phyloP scores from a whole-genome alignment of 306 rosid species.

The Gastrolobium bilobum region DNA sequence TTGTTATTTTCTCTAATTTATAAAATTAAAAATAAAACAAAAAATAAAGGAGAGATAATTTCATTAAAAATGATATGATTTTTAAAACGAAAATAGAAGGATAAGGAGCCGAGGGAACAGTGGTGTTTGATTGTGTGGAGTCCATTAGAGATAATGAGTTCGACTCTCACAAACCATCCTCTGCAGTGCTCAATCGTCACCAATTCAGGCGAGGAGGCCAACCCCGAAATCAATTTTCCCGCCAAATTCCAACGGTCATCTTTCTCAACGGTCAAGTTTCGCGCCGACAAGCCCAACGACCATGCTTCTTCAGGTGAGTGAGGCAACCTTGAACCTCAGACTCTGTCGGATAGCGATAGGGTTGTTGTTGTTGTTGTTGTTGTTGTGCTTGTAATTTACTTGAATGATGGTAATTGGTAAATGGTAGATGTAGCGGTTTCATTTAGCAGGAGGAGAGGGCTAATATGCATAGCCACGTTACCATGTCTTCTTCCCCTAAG shows the following conservation, averaged over 20 bases:
- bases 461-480: conserved; percentile 63
- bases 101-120: too few relatives aligned
- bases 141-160: conserved; percentile 54
- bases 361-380: not conserved
- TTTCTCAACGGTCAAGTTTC: conserved; percentile 50
- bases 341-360: not conserved
- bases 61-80: too few relatives aligned
- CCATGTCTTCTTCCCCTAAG: conserved; percentile 68
- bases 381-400: not conserved
- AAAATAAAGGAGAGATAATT: too few relatives aligned
- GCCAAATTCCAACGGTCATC: conserved; percentile 55
- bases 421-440: conserved; percentile 29
- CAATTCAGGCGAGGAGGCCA: not conserved
- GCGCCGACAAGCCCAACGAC: conserved; percentile 46
- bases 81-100: too few relatives aligned
- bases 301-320: conserved; percentile 41
- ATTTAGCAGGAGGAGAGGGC: conserved; percentile 64
- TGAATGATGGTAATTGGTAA: not conserved
- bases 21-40: too few relatives aligned
- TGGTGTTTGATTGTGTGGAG: conserved; percentile 27
- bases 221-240: conserved; percentile 53
- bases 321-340: not conserved
- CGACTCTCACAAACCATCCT: conserved; percentile 48
- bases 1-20: too few relatives aligned
- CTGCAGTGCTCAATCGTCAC: conserved; percentile 49